Conservation (phyloP, 805 yeast species). For the Grigorovia jiainica region DNA sequence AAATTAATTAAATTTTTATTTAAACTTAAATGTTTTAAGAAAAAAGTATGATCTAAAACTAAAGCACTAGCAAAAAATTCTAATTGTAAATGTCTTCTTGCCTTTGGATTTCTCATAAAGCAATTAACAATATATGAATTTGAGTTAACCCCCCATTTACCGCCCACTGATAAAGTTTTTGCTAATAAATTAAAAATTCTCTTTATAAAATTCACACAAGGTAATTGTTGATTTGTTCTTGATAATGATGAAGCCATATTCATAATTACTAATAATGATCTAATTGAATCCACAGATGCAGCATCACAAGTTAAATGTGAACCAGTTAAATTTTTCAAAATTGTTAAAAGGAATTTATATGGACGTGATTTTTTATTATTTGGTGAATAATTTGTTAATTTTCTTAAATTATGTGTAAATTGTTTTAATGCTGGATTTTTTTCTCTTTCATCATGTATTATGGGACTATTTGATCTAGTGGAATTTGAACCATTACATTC, state of each 20-base stretch:
- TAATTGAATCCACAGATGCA: slow-evolving; percentile 12
- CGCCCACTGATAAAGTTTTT: slow-evolving; percentile 11
- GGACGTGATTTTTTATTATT: slow-evolving; percentile 4
- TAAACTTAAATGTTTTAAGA: slow-evolving; percentile 18
- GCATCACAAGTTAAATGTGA: slow-evolving; percentile 10
- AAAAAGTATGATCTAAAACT: slow-evolving; percentile 21
- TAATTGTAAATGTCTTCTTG: slow-evolving; percentile 14
- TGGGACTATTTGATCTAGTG: not conserved
- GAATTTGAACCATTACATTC: not conserved
- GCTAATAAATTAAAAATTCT: slow-evolving; percentile 8
- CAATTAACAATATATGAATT: slow-evolving; percentile 11
- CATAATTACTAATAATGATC: slow-evolving; percentile 8
- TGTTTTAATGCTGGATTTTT: slow-evolving; percentile 11
- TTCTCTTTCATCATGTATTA: slow-evolving; percentile 6
- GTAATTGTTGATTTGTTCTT: slow-evolving; percentile 4
- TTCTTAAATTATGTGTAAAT: slow-evolving; percentile 20
- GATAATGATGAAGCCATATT: slow-evolving; percentile 11
- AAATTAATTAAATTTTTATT: slow-evolving; percentile 8
- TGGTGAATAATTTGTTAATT: slow-evolving; percentile 12
- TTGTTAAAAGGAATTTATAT: slow-evolving; percentile 11
- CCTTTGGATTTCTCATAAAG: slow-evolving; percentile 12
- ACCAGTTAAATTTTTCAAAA: slow-evolving; percentile 15
- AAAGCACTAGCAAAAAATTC: slow-evolving; percentile 19
- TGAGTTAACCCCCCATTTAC: slow-evolving; percentile 10
- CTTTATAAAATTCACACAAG: slow-evolving; percentile 8